Base-by-base conservation (phyloP, 2,329 filamentous ascomycete genomes). In the Stemphylium vesicarium region DNA sequence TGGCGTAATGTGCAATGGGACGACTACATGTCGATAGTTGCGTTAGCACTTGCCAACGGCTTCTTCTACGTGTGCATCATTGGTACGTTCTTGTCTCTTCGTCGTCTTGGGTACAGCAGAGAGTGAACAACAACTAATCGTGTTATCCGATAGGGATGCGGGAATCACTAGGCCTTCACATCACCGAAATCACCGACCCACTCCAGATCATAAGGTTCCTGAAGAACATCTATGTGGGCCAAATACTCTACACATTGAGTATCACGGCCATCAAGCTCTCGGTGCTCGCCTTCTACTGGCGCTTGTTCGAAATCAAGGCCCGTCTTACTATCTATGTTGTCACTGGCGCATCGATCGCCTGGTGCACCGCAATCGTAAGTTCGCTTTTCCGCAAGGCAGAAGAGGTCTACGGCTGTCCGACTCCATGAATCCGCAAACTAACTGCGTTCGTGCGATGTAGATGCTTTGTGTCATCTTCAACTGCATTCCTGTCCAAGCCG, bases 211-310 rank as follows among this genome's bases (percentile, higher is more conserved):
- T 60, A 3, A 51, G 53, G 10, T 68, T 68, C 31, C 15, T 65
- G 9, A 48, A 47, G 15, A 55, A 52, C n/a, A 47, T 68, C 15
- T 70, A 49, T 22, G 41, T 62, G 13, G 65, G 50, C 8, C 56
- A 68, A 9, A 51, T 70, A 1, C 33, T 70, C 4, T 70, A 70
- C 47, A 52, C 57, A 1, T 46, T 49, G 16, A 43, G 50, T 8
- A 63, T 68, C 11, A 43, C 50, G n/a, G 39, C 49, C 5, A 62
- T 64, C 32, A 70, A 70, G 40, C 59, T 68, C n/a, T 63, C 65
- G 0, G 57, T 70, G 2, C 41, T 70, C 1, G 65, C 64, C 5
- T 67, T 68, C 43, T 70, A 70, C 33, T 68, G 65, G 66, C 59
- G 61, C 2, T 47, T 70, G 12, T 70, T 70, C 11, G 54, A 56